Evolutionary conservation across 2,329 filamentous ascomycete species (phyloP), one percentile per base, ranked within the genome.

Genomic region (Pseudogymnoascus verrucosus): DNA sequence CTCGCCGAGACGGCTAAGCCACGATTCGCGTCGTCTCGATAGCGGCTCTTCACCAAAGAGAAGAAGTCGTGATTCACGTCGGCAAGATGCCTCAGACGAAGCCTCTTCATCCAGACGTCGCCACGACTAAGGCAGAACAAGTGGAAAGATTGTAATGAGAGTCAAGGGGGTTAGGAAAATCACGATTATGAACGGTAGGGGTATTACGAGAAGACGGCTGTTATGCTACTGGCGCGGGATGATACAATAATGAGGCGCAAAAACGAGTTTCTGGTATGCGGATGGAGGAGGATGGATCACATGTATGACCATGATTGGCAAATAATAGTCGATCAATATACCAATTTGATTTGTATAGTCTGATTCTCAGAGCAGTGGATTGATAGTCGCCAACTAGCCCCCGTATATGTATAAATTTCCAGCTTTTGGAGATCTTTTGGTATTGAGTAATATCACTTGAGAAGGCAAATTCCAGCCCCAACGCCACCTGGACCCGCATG

Each of bases 261-360:
- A 19, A 57, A 21, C 5, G 8, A 19, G 16, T 21, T 54, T 57
- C 10, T 34, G 10, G 8, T 36, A 57, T 34, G 10, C 51, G 8
- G 51, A 34, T 57, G 16, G 28, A 34, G 10, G n/a, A 16, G n/a
- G 28, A 34, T 36, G n/a, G 51, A 57, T 57, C 44, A 57, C 23
- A 57, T 57, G 11, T 14, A 57, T 57, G 51, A 57, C 51, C 28
- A 57, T 57, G 10, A 36, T 57, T n/a, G 28, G 28, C 51, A 57
- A 34, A 57, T 57, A 36, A 34, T 57, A 57, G 51, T 57, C 51
- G 51, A 26, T 34, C 11, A 34, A 57, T 34, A 57, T 57, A 57
- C 51, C 51, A 57, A 36, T 57, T 57, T 57, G 28, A 57, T 57
- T 57, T 57, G 11, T 36, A 36, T 36, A 34, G 4, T 57, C 16